Evolutionary conservation across 1,139 yeast genomes (phyloP).

Genomic region (Saccharomyces hybrid): DNA sequence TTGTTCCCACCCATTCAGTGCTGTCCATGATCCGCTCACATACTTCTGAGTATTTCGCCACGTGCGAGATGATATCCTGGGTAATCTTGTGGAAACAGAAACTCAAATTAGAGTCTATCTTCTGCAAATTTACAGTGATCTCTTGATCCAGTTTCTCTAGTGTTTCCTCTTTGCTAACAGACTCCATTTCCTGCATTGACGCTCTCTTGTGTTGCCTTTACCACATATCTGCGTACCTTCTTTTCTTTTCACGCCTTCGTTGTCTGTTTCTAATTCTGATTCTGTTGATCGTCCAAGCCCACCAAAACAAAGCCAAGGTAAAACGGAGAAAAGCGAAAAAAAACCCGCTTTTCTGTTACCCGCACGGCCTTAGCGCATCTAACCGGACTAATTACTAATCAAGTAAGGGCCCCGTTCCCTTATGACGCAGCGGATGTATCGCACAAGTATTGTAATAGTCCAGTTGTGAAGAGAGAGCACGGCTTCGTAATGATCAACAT

Average conservation of each 20-base stretch:
- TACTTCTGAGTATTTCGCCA: constrained; percentile 22
- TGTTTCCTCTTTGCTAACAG: neutral
- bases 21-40: constrained; percentile 29
- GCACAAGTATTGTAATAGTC: neutral
- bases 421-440: neutral
- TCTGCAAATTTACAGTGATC: constrained; percentile 70
- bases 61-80: constrained; percentile 29
- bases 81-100: constrained; percentile 28
- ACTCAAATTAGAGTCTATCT: constrained; percentile 52
- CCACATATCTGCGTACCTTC: neutral
- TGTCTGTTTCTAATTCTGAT: neutral
- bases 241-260: neutral
- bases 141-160: constrained; percentile 72
- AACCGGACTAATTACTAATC: neutral
- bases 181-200: neutral
- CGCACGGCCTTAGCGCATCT: neutral
- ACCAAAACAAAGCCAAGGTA: neutral
- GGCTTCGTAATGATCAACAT: neutral
- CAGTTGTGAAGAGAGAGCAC: neutral
- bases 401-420: neutral
- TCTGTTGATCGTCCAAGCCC: neutral
- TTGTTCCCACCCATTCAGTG: constrained; percentile 25
- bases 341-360: neutral
- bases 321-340: neutral
- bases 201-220: neutral